These are phyloP conservation scores for Aspergillus niger DNA, from an alignment of 2,329 filamentous ascomycete genomes.

Conservation along the genomic window DNA sequence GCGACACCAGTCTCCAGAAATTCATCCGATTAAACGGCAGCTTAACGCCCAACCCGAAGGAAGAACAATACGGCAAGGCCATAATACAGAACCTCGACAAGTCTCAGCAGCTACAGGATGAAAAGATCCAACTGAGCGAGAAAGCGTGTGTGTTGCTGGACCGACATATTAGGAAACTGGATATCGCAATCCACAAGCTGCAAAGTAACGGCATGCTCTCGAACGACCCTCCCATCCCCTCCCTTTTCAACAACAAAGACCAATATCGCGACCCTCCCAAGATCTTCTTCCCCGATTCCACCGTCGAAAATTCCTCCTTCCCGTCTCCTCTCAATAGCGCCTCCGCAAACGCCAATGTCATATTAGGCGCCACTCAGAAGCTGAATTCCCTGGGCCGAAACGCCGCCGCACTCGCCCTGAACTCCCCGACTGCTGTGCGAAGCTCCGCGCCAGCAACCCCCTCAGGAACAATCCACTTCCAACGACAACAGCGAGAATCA, in stretches of 20 bases:
- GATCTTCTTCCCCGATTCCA: constrained; percentile 52
- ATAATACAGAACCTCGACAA: constrained; percentile 61
- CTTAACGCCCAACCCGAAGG: constrained; percentile 63
- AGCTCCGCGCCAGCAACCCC: constrained; percentile 51
- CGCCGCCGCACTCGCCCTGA: constrained; percentile 42
- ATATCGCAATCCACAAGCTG: constrained; percentile 62
- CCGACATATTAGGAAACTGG: constrained; percentile 64
- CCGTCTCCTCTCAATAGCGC: constrained; percentile 55
- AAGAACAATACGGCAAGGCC: constrained; percentile 60
- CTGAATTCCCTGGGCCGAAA: constrained; percentile 41
- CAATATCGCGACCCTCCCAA: constrained; percentile 49
- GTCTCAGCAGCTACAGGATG: constrained; percentile 60
- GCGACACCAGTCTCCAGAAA: constrained; percentile 65
- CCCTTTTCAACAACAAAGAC: constrained; percentile 55
- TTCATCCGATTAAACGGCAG: constrained; percentile 66
- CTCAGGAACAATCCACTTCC: constrained; percentile 41
- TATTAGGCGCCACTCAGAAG: constrained; percentile 55
- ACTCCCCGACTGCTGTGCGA: constrained; percentile 39
- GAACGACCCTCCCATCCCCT: constrained; percentile 61
- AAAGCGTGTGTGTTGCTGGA: constrained; percentile 63
- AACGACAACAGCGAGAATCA: constrained; percentile 56
- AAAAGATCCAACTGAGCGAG: constrained; percentile 63
- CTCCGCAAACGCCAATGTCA: constrained; percentile 57
- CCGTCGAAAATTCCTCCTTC: constrained; percentile 46
- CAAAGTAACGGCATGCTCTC: constrained; percentile 61